Base-by-base conservation (phyloP, 371 early-diverging fungal genomes). In the Rhizopus arrhizus region DNA sequence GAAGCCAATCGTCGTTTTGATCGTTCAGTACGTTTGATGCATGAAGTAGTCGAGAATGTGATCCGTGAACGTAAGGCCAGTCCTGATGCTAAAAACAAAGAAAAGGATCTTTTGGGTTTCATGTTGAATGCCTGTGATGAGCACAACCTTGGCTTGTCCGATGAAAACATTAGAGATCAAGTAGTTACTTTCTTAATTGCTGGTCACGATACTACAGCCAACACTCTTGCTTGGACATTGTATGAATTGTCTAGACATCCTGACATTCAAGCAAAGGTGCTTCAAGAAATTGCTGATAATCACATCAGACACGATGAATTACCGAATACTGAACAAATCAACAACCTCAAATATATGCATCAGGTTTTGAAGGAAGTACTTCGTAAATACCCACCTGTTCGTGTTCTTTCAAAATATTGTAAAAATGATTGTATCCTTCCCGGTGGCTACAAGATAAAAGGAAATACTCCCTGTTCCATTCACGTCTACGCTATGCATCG, bases 161-260 rank as follows among this genome's bases (percentile, higher is more conserved):
- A 85, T 54, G 72, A 72, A 42, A 70, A 83, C 16, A 85, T 84
- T 53, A 78, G 84, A 49, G 82, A 85, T 61, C 81, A 85, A 64
- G 83, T 85, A 15, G 78, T 83, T 38, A 82, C 85, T 11, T 83
- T 83, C 43, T 51, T 81, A 50, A 80, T 84, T 57, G 84, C 83
- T 41, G 85, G 85, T 16, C 82, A 85, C 36, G 82, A 83, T 38
- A 79, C 78, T 2, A 77, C 76, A 13, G 76, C 76, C 33, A 75
- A 75, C 40, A 84, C 83, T 5, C 66, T 85, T 15, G 78, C 81
- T 3, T 85, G 83, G 83, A 59, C 71, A 6, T 51, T 83, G 3
- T 74, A 73, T 50, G 74, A 78, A 55, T 43, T 85, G 7, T 52
- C 70, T 5, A 63, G 69, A 22, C 41, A 84, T 49, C 85, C 85